Percentiles rank a stretch among this genome's conserved stretches.
Evolutionary conservation across 345 rosid genomes (phyloP).

Genomic region (Excoecaria cochinchinensis): DNA sequence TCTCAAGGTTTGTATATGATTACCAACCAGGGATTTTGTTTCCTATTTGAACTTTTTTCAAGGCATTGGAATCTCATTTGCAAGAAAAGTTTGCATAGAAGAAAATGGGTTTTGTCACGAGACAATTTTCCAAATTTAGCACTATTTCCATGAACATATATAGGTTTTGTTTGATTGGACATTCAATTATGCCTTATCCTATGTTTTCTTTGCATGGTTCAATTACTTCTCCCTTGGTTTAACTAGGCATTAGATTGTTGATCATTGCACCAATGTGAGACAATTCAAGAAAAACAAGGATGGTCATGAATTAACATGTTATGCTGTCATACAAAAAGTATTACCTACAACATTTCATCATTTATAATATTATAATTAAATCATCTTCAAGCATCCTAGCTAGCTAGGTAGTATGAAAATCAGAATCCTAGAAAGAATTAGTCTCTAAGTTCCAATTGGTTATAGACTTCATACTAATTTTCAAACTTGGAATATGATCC

Average conservation of each 20-base stretch:
- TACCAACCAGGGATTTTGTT: neutral
- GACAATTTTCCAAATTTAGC: constrained; percentile 44
- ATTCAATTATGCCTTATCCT: constrained; percentile 20
- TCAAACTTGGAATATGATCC: too few relatives aligned
- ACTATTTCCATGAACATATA: constrained; percentile 34
- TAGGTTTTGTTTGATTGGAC: constrained; percentile 37
- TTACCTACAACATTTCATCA: neutral
- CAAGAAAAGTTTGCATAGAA: constrained; percentile 23
- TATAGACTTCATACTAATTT: neutral
- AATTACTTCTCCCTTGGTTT: neutral
- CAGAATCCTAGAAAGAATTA: neutral
- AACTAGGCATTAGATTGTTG: neutral
- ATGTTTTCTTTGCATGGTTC: neutral
- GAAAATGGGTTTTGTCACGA: constrained; percentile 39
- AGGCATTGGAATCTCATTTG: constrained; percentile 36
- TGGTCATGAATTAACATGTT: neutral
- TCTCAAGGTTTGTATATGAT: constrained; percentile 18
- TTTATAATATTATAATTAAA: neutral
- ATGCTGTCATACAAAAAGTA: neutral
- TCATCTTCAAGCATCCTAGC: neutral
- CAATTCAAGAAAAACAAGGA: neutral
- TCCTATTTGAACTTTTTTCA: neutral
- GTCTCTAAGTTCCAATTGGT: neutral
- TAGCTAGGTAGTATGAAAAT: neutral
- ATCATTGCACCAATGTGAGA: neutral